phyloP scores from a whole-genome alignment of 208 protist genomes.

The Borovskyia barvae region DNA sequence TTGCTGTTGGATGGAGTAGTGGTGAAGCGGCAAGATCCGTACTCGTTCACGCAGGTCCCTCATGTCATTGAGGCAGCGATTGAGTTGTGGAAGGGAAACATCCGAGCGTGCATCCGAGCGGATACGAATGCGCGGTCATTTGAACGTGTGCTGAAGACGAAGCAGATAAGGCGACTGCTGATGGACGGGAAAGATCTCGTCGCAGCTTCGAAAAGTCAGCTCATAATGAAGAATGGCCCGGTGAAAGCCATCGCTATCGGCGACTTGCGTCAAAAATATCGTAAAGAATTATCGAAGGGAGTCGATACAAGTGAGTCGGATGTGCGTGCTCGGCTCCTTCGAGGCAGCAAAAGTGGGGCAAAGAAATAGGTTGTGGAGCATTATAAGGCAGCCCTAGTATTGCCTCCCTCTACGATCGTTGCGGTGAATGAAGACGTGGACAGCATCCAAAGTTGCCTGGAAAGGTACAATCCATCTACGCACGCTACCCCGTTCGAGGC shows the following conservation, averaged over 20 bases:
- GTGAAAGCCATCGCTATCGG: slow-evolving; percentile 23
- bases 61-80: slow-evolving; percentile 47
- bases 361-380: slow-evolving; percentile 33
- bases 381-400: slow-evolving; percentile 26
- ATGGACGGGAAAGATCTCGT: slow-evolving; percentile 46
- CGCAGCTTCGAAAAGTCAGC: slow-evolving; percentile 29
- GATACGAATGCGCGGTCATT: slow-evolving; percentile 43
- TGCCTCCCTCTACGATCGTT: slow-evolving; percentile 30
- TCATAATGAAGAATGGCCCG: slow-evolving; percentile 27
- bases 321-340: slow-evolving; percentile 8
- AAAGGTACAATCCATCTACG: slow-evolving; percentile 17
- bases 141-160: slow-evolving; percentile 39
- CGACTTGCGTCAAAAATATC: slow-evolving; percentile 35
- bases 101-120: slow-evolving; percentile 49
- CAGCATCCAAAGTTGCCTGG: slow-evolving; percentile 36
- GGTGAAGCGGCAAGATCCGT: slow-evolving; percentile 49
- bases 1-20: slow-evolving; percentile 57
- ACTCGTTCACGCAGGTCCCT: slow-evolving; percentile 34
- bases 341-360: no score
- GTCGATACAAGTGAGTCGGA: no score
- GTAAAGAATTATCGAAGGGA: no score
- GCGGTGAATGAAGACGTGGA: slow-evolving; percentile 25
- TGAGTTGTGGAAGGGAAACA: slow-evolving; percentile 66
- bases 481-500: slow-evolving; percentile 13
- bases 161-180: slow-evolving; percentile 39